phyloP scores from a whole-genome alignment of 1,139 yeast genomes.

The Taphrina communis region DNA sequence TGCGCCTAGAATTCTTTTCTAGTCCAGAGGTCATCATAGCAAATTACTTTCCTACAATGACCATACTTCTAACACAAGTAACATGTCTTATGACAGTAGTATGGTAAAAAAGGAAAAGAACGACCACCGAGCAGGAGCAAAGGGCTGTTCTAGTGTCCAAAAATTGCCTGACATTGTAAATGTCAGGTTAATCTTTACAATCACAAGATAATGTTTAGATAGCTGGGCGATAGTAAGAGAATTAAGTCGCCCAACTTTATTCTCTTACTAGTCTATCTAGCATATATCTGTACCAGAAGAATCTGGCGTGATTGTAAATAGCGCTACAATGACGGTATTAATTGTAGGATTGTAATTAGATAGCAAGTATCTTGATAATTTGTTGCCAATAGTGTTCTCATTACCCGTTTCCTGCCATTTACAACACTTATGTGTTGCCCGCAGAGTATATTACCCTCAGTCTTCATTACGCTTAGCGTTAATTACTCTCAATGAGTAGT shows the following conservation, averaged over 20 bases:
- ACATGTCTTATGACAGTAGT: conserved; percentile 3
- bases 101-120: conserved; percentile 2
- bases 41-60: conserved; percentile 9
- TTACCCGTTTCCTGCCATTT: too few species aligned
- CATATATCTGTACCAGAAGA: not conserved
- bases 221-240: conserved; percentile 9
- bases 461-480: too few species aligned
- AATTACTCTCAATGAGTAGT: too few species aligned
- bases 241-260: conserved; percentile 8
- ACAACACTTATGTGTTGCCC: too few species aligned
- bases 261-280: conserved; percentile 4
- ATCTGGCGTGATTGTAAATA: conserved; percentile 1
- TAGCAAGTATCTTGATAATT: too few species aligned
- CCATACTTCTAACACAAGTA: conserved; percentile 4
- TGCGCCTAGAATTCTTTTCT: too few species aligned
- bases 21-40: too few species aligned
- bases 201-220: conserved; percentile 2
- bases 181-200: not conserved
- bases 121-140: not conserved
- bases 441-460: too few species aligned
- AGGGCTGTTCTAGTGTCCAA: not conserved
- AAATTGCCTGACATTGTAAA: not conserved
- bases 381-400: too few species aligned
- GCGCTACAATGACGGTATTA: not conserved
- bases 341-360: too few species aligned